These are phyloP conservation scores for Fraxinus sp. DNA, from an alignment of 305 asterid genomes.

Conservation along the genomic window DNA sequence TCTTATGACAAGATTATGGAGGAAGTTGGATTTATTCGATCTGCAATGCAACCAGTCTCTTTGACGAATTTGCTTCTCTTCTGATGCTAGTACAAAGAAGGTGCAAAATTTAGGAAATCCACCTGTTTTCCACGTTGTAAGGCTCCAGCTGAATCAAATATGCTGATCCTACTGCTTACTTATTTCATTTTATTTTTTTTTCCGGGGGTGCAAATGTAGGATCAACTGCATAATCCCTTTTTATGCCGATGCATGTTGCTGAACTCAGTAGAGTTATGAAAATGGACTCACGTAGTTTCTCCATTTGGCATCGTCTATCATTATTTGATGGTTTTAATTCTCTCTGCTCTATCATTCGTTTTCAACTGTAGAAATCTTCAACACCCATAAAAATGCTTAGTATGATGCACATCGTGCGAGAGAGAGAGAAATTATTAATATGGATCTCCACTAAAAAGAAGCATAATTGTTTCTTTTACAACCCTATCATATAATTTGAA, in stretches of 20 bases:
- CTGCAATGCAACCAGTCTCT: background rate
- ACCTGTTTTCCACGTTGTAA: background rate
- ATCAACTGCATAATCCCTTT: background rate
- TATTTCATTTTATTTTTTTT: background rate
- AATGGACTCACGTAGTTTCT: background rate
- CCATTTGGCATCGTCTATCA: background rate
- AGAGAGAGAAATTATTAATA: background rate
- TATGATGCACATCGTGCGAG: background rate
- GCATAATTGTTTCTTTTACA: constrained; percentile 22
- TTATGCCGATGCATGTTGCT: background rate
- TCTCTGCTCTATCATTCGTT: background rate
- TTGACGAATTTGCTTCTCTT: background rate
- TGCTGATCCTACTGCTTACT: background rate
- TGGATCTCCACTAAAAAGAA: background rate
- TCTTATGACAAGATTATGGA: constrained; percentile 17
- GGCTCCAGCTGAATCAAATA: background rate
- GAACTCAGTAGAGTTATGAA: background rate
- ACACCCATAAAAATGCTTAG: background rate
- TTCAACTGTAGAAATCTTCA: background rate
- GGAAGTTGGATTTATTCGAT: background rate
- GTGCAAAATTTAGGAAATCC: background rate
- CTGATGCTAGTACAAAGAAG: background rate
- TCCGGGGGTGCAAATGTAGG: background rate
- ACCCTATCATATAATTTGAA: constrained; percentile 16
- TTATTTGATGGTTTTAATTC: background rate